phyloP scores from a whole-genome alignment of 2,329 filamentous ascomycete genomes.

The Atkinsonella hypoxylon region DNA sequence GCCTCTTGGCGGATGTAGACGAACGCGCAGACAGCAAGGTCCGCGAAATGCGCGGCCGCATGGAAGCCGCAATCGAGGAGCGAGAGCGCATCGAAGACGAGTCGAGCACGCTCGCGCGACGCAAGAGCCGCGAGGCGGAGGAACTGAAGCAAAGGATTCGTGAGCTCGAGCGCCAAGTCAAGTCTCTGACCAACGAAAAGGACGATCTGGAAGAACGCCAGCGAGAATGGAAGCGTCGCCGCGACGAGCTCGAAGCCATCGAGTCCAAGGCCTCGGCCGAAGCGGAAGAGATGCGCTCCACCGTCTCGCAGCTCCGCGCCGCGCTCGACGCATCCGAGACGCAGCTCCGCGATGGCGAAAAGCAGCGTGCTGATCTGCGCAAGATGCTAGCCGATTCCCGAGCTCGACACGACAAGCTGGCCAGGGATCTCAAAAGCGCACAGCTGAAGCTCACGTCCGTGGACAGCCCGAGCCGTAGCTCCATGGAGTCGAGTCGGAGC shows the following conservation, averaged over 20 bases:
- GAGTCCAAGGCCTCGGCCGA: conserved; percentile 61
- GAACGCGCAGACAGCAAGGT: conserved; percentile 69
- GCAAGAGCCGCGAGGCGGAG: conserved; percentile 72
- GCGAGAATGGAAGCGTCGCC: conserved; percentile 59
- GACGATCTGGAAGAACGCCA: conserved; percentile 66
- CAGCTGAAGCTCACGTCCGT: conserved; percentile 33
- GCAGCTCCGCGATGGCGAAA: conserved; percentile 72
- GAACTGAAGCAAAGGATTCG: conserved; percentile 69
- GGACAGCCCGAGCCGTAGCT: conserved; percentile 32
- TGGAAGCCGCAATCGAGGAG: conserved; percentile 89
- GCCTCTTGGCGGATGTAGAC: conserved; percentile 77
- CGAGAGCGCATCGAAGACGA: conserved; percentile 89
- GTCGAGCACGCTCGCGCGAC: conserved; percentile 62
- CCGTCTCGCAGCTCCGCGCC: conserved; percentile 66
- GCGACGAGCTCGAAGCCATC: conserved; percentile 63
- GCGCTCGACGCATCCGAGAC: conserved; percentile 80
- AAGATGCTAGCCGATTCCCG: conserved; percentile 68
- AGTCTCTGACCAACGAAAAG: conserved; percentile 58
- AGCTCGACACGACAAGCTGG: conserved; percentile 64
- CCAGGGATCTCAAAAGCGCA: conserved; percentile 48
- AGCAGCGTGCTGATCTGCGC: conserved; percentile 64
- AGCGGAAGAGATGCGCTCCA: conserved; percentile 59
- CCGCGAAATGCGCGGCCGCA: conserved; percentile 75
- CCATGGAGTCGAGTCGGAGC: conserved; percentile 25
- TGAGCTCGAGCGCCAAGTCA: conserved; percentile 69